Base-by-base conservation (phyloP, 1,284 basidiomycete genomes). In the Apiotrichum brassicae region DNA sequence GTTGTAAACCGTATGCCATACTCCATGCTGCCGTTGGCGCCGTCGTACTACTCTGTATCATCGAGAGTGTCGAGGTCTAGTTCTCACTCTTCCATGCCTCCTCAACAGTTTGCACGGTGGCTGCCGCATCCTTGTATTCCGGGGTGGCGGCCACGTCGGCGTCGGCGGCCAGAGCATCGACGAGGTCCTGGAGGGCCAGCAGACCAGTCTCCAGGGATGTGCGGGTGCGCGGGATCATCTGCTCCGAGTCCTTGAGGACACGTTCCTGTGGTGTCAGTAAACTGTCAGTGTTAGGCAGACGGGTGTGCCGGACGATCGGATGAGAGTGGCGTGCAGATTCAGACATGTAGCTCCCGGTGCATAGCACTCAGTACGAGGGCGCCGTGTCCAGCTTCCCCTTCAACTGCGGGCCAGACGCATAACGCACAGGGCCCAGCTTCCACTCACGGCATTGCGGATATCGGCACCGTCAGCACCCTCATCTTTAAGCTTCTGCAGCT, bases 381-480 rank as follows among this genome's bases (percentile, higher is more conserved):
- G n/a, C n/a, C n/a, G n/a, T n/a, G n/a, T n/a, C n/a, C n/a, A n/a
- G n/a, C n/a, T n/a, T n/a, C n/a, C n/a, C n/a, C n/a, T n/a, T n/a
- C n/a, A n/a, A n/a, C n/a, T n/a, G n/a, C n/a, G n/a, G n/a, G n/a
- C n/a, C n/a, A n/a, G n/a, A n/a, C n/a, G n/a, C n/a, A n/a, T n/a
- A n/a, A n/a, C n/a, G n/a, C n/a, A n/a, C n/a, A n/a, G 14, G 28
- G 14, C 28, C 22, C 37, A 11, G 23, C 6, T 5, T 18, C 11
- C n/a, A 77, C 85, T 65, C 68, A 89, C 89, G 58, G 81, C 82
- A 71, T 86, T 87, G 68, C 83, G 83, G 65, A 89, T 77, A 58
- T 88, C 83, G 79, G 85, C 89, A 35, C 83, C 84, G 59, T 90
- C 87, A 20, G 79, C 79, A 23, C 76, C 79, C 41, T 82, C 79